Percentiles rank a stretch among this genome's conserved stretches.
These are phyloP conservation scores for Pythium oligandrum DNA, from an alignment of 352 stramenopile species.

Conservation along the genomic window DNA sequence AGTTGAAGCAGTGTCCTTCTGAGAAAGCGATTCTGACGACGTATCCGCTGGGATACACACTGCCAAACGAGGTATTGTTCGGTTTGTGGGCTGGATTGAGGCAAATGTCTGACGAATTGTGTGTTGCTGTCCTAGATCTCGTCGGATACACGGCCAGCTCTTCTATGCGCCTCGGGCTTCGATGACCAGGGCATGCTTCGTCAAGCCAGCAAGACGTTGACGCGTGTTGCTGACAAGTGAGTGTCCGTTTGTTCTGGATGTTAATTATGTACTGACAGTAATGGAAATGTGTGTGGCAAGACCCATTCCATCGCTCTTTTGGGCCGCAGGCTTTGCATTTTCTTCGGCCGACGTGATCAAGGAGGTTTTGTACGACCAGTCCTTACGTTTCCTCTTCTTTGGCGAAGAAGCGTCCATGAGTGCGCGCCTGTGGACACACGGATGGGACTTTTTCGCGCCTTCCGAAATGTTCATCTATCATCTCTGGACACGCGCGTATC, in stretches of 20 bases:
- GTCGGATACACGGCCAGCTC: conserved; percentile 38
- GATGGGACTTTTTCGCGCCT: conserved; percentile 91
- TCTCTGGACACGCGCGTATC: conserved; percentile 82
- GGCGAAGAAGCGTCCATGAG: conserved; percentile 92
- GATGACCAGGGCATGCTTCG: conserved; percentile 46
- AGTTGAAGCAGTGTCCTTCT: conserved; percentile 43
- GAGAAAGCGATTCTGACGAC: conserved; percentile 88
- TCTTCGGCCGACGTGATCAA: conserved; percentile 37
- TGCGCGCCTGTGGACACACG: conserved; percentile 84
- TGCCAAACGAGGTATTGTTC: conserved; percentile 53
- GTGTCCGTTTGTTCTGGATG: conserved; percentile 2
- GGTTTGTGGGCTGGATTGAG: background rate
- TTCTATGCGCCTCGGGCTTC: conserved; percentile 60
- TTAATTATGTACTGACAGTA: background rate
- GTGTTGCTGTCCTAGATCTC: conserved; percentile 27
- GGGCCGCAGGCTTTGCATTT: conserved; percentile 75
- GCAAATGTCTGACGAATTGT: background rate
- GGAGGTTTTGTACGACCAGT: conserved; percentile 84
- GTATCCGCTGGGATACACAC: conserved; percentile 90
- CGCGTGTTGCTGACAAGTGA: conserved; percentile 23
- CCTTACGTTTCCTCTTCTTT: conserved; percentile 90
- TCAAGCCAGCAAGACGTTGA: conserved; percentile 54
- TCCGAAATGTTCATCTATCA: conserved; percentile 79
- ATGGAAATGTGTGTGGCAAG: conserved; percentile 15
- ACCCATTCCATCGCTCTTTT: conserved; percentile 55